Evolutionary conservation across 805 yeast genomes (phyloP).

Genomic region (Jamesozyma hellenica): DNA sequence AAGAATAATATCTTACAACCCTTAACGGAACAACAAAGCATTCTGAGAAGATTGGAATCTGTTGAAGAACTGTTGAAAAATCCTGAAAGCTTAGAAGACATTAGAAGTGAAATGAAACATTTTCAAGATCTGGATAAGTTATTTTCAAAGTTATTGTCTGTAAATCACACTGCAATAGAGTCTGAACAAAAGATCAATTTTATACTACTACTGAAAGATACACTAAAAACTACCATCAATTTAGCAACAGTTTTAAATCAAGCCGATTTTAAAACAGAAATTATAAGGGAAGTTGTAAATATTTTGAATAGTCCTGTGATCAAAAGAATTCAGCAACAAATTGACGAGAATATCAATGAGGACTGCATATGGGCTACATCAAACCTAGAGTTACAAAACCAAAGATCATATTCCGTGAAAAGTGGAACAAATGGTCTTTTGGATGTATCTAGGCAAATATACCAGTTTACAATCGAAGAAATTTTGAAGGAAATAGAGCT

Average conservation of each 20-base stretch:
- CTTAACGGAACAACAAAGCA: slow-evolving; percentile 31
- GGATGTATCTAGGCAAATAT: slow-evolving; percentile 36
- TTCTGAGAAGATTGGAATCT: slow-evolving; percentile 30
- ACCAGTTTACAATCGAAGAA: slow-evolving; percentile 32
- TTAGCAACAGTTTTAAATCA: slow-evolving; percentile 12
- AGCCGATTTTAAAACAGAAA: slow-evolving; percentile 4
- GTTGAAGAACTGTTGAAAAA: slow-evolving; percentile 30
- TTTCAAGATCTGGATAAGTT: slow-evolving; percentile 35
- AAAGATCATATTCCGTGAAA: slow-evolving; percentile 36
- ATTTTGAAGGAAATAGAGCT: slow-evolving; percentile 22
- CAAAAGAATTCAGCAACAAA: slow-evolving; percentile 13
- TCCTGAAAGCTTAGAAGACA: slow-evolving; percentile 6
- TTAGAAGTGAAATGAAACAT: slow-evolving; percentile 18
- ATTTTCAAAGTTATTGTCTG: slow-evolving; percentile 30
- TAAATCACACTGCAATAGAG: slow-evolving; percentile 16
- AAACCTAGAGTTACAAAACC: slow-evolving; percentile 35
- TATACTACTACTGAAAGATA: slow-evolving; percentile 32
- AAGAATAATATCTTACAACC: slow-evolving; percentile 40
- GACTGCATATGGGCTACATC: slow-evolving; percentile 36
- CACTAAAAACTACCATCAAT: slow-evolving; percentile 19
- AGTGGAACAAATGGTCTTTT: slow-evolving; percentile 37
- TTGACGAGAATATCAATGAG: slow-evolving; percentile 32
- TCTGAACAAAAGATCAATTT: slow-evolving; percentile 34
- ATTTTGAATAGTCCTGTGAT: slow-evolving; percentile 24
- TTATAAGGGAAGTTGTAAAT: slow-evolving; percentile 25